Evolutionary conservation across 2,329 filamentous ascomycete species (phyloP).

Genomic region (Coniosporium tulheliwenetii): DNA sequence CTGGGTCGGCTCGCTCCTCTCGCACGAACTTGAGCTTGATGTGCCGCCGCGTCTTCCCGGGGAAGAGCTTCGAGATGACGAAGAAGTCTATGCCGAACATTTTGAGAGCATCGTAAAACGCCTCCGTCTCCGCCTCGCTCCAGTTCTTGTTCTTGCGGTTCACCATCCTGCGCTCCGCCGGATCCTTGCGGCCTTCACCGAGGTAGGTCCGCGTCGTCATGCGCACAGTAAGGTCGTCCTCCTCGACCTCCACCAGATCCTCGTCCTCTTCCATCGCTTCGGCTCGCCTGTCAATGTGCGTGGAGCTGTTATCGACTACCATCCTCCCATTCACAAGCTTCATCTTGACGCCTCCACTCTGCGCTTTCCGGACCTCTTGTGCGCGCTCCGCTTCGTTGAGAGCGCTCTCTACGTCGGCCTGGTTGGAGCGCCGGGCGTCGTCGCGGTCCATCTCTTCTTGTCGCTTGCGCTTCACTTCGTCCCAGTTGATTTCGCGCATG

Average conservation of each 20-base stretch:
- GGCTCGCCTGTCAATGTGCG: constrained; percentile 53
- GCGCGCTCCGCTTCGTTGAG: constrained; percentile 1
- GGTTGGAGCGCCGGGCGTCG: constrained; percentile 14
- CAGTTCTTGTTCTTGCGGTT: constrained; percentile 46
- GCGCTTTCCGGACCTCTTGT: constrained; percentile 4
- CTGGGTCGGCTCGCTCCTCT: constrained; percentile 54
- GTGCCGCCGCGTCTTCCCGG: constrained; percentile 52
- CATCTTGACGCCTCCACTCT: constrained; percentile 13
- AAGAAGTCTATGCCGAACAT: constrained; percentile 76
- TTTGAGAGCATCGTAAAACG: constrained; percentile 58
- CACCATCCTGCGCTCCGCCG: constrained; percentile 25
- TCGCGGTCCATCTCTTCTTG: constrained; percentile 18
- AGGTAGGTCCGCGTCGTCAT: constrained; percentile 56
- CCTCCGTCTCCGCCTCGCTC: constrained; percentile 54
- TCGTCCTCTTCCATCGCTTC: constrained; percentile 40
- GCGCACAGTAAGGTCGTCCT: constrained; percentile 61
- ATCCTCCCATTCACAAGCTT: constrained; percentile 58
- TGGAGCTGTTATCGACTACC: constrained; percentile 51
- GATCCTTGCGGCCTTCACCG: constrained; percentile 39
- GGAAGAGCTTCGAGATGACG: constrained; percentile 64
- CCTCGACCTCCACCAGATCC: constrained; percentile 47
- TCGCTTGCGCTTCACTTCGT: constrained; percentile 27
- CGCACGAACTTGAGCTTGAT: constrained; percentile 73
- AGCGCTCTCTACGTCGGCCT: constrained; percentile 5
- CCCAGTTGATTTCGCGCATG: constrained; percentile 50